Evolutionary conservation across 352 stramenopile species (phyloP).

Genomic region (Phytopythium boreale): DNA sequence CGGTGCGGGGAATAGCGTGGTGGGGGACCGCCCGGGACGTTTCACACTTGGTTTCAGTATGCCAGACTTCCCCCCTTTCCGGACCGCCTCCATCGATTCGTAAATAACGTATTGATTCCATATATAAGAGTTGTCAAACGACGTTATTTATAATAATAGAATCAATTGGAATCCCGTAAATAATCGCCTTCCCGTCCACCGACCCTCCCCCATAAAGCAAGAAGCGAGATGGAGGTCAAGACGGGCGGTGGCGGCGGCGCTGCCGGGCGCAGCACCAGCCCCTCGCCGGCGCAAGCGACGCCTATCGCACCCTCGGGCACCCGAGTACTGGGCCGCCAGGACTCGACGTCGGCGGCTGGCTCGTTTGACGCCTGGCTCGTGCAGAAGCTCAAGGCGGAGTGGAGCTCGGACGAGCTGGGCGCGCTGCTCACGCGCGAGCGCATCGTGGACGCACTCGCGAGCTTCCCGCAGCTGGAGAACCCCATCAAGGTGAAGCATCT

Average conservation of each 20-base stretch:
- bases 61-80: neutral
- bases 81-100: no score
- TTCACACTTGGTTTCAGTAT: conserved; percentile 5
- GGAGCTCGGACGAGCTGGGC: conserved; percentile 70
- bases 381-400: conserved; percentile 74
- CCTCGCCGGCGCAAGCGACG: conserved; percentile 1
- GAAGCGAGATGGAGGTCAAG: neutral
- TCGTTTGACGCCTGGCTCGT: conserved; percentile 66
- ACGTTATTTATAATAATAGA: neutral
- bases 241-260: no score
- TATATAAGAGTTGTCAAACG: neutral
- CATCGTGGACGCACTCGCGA: conserved; percentile 49
- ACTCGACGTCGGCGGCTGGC: conserved; percentile 14
- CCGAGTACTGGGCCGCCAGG: conserved; percentile 1
- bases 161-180: no score
- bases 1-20: neutral
- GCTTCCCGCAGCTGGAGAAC: conserved; percentile 59
- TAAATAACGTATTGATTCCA: neutral
- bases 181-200: no score
- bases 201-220: no score
- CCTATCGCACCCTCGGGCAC: conserved; percentile 1
- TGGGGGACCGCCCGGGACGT: neutral
- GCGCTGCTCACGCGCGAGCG: conserved; percentile 54
- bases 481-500: conserved; percentile 50
- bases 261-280: neutral